Base-by-base conservation (phyloP, 1,284 basidiomycete genomes). In the Neolentinus lepideus region DNA sequence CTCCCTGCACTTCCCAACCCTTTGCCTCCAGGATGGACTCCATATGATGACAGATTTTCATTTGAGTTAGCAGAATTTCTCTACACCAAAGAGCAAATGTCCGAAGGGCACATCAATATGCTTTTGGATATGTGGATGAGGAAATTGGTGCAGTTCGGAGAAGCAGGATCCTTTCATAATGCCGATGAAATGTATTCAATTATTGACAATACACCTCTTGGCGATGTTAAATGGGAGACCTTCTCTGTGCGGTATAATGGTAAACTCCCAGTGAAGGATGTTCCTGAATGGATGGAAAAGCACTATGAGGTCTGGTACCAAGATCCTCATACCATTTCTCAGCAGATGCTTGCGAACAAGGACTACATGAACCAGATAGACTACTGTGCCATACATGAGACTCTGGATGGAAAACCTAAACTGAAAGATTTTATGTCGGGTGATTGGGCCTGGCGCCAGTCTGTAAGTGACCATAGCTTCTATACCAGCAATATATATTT, bases 321-420 rank as follows among this genome's bases (percentile, higher is more conserved):
- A 2, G 47, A 63, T 46, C 53, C 58, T 10, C 22, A 52, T 14
- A 45, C 21, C 3, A 33, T 60, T 16, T 11, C 54, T 29, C 29
- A 45, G 19, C 47, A 53, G 22, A 54, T 56, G 21, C 33, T 62
- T 2, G 38, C 25, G 12, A 62, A 59, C 29, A 53, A 51, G 2
- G 64, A 63, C 43, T 69, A 66, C 45, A 47, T 54, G 2, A 53
- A 55, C 2, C 55, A 67, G 48, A 56, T 66, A 8, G 62, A 69
- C 52, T 60, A 53, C 36, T 27, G 55, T 12, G 61, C 66, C 1
- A 61, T 63, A 21, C 53, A 25, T 2, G 58, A 60, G n/a, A n/a
- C n/a, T n/a, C n/a, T n/a, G n/a, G n/a, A 27, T 59, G 55, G 25
- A 19, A 19, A n/a, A 51, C 51, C n/a, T 16, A 10, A 16, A 35